Percentiles rank a stretch among this genome's conserved stretches.
phyloP scores from a whole-genome alignment of 2,329 filamentous ascomycete species.

The Aciculosporium take region DNA sequence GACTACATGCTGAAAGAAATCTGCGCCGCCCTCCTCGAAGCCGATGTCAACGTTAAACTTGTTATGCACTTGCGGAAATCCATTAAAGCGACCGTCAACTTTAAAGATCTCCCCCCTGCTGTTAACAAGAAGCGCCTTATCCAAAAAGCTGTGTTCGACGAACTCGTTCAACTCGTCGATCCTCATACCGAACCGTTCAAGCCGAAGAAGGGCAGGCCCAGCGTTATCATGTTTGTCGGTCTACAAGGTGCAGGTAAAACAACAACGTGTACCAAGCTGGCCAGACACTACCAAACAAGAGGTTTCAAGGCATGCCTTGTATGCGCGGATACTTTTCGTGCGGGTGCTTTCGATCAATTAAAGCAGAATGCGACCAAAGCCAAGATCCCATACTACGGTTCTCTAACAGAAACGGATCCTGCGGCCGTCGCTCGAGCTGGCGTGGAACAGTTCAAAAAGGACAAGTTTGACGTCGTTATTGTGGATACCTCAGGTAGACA shows the following conservation, averaged over 20 bases:
- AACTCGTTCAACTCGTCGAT: constrained; percentile 88
- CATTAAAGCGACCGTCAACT: constrained; percentile 82
- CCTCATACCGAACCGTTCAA: constrained; percentile 92
- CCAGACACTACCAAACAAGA: constrained; percentile 82
- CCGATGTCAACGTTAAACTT: constrained; percentile 92
- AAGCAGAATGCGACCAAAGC: constrained; percentile 99
- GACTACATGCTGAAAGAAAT: constrained; percentile 98
- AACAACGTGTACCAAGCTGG: constrained; percentile 94
- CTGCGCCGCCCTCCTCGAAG: constrained; percentile 84
- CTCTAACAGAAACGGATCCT: constrained; percentile 88
- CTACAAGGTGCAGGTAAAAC: constrained; percentile 96
- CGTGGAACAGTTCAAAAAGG: constrained; percentile 98
- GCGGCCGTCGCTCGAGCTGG: constrained; percentile 87
- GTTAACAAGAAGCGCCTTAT: constrained; percentile 98
- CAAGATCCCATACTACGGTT: constrained; percentile 97
- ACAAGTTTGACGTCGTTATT: constrained; percentile 95
- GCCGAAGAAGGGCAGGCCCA: constrained; percentile 88
- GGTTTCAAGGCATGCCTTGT: constrained; percentile 90
- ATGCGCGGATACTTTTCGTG: constrained; percentile 96
- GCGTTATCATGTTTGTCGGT: constrained; percentile 99
- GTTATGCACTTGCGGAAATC: constrained; percentile 85
- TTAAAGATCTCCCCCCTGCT: constrained; percentile 77
- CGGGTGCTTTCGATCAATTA: constrained; percentile 93
- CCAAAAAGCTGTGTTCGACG: constrained; percentile 94
- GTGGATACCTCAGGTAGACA: constrained; percentile 94